Evolutionary conservation across 73 alveolate species (phyloP), one percentile per base, ranked within the genome.

Genomic region (Paramecium sonneborni): DNA sequence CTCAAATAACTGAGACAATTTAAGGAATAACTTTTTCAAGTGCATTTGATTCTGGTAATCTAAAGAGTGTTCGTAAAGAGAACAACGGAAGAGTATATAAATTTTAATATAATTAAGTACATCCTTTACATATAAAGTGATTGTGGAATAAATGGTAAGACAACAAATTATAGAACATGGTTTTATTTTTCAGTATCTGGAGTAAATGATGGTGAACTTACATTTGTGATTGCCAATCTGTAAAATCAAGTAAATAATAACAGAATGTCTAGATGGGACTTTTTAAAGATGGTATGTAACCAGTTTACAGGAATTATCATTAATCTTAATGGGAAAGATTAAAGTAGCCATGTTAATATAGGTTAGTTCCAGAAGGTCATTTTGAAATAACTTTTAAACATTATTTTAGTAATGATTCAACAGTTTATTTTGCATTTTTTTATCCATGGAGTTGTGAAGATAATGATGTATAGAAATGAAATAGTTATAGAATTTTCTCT

Each of bases 181-280:
- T 96, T 96, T 88, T 95, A 96, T 70, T 96, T 96, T 86, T 90
- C 94, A 21, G 97, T 96, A 6, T 58, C 76, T 15, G 97, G 97
- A 1, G 97, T 92, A 7, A 43, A 14, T 70, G 97, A 95, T 23
- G 86, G 92, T 0, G 68, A 52, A 52, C 57, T 96, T 3, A 76
- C 96, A 5, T 93, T 96, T 69, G 91, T 87, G 1, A 92, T 96
- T 20, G 86, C 93, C 79, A 92, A 95, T 62, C 70, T 96, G 97
- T 87, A 96, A 69, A 69, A 69, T 76, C 70, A 88, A 38, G 94
- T 88, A 88, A 18, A 1, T 57, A 52, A 57, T 23, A 0, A 26
- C 55, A 52, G 1, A 5, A 15, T 39, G 18, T 15, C 14, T 26
- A 88, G 94, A 69, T 69, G 79, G 87, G 87, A 68, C 55, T 88